Percentiles rank a stretch among this genome's conserved stretches.
Evolutionary conservation across 2,329 filamentous ascomycete genomes (phyloP).

Genomic region (Cladosporium cucumerinum): DNA sequence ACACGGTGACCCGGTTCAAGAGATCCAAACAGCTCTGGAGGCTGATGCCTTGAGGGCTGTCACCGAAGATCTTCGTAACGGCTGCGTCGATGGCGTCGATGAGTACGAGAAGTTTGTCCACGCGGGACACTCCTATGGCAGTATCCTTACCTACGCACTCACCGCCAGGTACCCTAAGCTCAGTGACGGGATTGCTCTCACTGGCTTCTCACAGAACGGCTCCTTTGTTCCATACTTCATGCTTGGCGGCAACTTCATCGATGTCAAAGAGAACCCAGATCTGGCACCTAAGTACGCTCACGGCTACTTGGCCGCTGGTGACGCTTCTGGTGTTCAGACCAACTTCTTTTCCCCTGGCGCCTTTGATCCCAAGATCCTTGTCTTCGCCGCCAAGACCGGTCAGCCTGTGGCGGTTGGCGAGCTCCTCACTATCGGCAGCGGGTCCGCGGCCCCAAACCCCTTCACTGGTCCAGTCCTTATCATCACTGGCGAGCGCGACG

Average conservation of each 20-base stretch:
- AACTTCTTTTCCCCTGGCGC: slow-evolving; percentile 48
- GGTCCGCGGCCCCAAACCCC: slow-evolving; percentile 30
- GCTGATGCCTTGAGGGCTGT: slow-evolving; percentile 56
- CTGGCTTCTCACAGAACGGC: slow-evolving; percentile 54
- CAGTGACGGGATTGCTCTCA: slow-evolving; percentile 58
- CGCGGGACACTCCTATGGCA: slow-evolving; percentile 64
- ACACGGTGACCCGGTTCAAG: slow-evolving; percentile 57
- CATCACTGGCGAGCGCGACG: slow-evolving; percentile 56
- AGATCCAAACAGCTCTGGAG: slow-evolving; percentile 58
- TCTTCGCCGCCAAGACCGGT: slow-evolving; percentile 46
- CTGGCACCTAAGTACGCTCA: slow-evolving; percentile 33
- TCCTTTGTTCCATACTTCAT: slow-evolving; percentile 41
- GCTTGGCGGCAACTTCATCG: slow-evolving; percentile 32
- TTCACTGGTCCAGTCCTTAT: slow-evolving; percentile 57
- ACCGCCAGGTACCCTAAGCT: slow-evolving; percentile 51
- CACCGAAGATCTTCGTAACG: slow-evolving; percentile 49
- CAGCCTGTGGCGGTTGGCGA: slow-evolving; percentile 59
- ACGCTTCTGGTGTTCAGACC: slow-evolving; percentile 50
- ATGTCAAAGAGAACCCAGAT: slow-evolving; percentile 32
- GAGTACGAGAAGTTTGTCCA: slow-evolving; percentile 51
- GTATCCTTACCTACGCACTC: slow-evolving; percentile 52
- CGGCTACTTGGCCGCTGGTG: slow-evolving; percentile 53
- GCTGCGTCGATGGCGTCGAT: slow-evolving; percentile 43
- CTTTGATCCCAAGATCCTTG: slow-evolving; percentile 55
- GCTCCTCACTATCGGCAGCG: slow-evolving; percentile 53